phyloP scores from a whole-genome alignment of 2,329 filamentous ascomycete species.

The Thyridium curvatum region DNA sequence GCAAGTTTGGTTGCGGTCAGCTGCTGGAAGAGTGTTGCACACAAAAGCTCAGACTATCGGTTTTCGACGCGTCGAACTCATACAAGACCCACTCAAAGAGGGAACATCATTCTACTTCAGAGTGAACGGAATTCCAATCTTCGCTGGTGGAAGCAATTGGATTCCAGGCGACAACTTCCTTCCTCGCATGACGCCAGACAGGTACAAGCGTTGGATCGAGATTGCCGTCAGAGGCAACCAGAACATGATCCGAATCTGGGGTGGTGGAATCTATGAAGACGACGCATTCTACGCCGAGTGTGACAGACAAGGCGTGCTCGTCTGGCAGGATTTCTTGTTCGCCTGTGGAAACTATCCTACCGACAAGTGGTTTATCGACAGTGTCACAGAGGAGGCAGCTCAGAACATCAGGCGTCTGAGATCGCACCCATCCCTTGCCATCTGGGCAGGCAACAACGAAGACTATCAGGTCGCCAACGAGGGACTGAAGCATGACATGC shows the following conservation, averaged over 20 bases:
- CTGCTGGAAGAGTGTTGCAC: too few relatives aligned
- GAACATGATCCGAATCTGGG: constrained; percentile 12
- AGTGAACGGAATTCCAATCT: constrained; percentile 11
- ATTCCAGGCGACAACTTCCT: constrained; percentile 12
- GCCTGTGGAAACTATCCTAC: constrained; percentile 71
- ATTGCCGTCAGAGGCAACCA: neutral
- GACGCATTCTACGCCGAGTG: constrained; percentile 69
- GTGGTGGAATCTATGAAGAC: constrained; percentile 69
- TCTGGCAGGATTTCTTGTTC: constrained; percentile 87
- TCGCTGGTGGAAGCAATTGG: constrained; percentile 12
- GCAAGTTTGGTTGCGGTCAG: neutral
- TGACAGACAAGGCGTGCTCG: constrained; percentile 70
- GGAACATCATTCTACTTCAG: neutral
- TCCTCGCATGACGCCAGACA: constrained; percentile 4
- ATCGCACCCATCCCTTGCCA: constrained; percentile 60
- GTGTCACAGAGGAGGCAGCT: constrained; percentile 58
- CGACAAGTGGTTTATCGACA: constrained; percentile 55
- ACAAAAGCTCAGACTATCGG: too few relatives aligned
- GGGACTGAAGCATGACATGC: constrained; percentile 13
- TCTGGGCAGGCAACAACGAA: constrained; percentile 76
- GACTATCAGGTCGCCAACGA: constrained; percentile 23
- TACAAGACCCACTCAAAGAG: neutral
- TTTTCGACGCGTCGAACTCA: too few relatives aligned
- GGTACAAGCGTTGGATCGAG: constrained; percentile 10
- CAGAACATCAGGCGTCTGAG: constrained; percentile 55